These are phyloP conservation scores for Lupinus albus DNA, from an alignment of 306 rosid species.

Conservation along the genomic window DNA sequence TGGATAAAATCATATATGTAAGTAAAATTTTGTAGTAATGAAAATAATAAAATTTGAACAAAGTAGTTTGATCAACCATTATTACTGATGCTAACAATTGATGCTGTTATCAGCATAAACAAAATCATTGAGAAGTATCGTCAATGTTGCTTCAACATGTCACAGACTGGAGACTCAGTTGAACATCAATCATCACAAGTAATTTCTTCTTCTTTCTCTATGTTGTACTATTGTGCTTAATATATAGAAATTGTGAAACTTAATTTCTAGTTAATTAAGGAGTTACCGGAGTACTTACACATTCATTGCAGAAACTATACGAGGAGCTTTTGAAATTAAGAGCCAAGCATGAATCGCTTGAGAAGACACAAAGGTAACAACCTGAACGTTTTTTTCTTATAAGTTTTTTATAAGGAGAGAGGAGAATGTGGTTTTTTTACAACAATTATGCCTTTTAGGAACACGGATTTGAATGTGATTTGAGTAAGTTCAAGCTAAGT, in stretches of 20 bases:
- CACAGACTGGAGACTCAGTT: slow-evolving; percentile 35
- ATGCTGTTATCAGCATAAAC: slow-evolving; percentile 48
- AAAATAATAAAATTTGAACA: no score
- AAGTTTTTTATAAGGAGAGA: no score
- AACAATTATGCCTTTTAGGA: no score
- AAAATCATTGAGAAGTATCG: slow-evolving; percentile 65
- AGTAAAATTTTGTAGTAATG: no score
- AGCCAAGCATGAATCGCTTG: slow-evolving; percentile 65
- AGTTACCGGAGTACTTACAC: background rate
- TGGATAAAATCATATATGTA: no score
- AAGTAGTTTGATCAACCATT: no score
- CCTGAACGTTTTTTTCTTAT: no score
- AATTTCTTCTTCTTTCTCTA: slow-evolving; percentile 9
- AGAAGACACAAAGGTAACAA: slow-evolving; percentile 59
- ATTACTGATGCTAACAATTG: no score
- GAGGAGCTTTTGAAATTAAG: slow-evolving; percentile 57
- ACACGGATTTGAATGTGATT: background rate
- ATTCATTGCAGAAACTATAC: slow-evolving; percentile 45
- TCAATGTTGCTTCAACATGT: slow-evolving; percentile 50
- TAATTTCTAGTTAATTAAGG: background rate
- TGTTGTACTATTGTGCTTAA: no score
- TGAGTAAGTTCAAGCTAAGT: background rate
- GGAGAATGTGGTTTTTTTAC: no score
- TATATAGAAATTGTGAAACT: background rate
- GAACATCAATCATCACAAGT: slow-evolving; percentile 63